Evolutionary conservation across 208 protist genomes (phyloP).

Genomic region (Crithidia acanthocephali): DNA sequence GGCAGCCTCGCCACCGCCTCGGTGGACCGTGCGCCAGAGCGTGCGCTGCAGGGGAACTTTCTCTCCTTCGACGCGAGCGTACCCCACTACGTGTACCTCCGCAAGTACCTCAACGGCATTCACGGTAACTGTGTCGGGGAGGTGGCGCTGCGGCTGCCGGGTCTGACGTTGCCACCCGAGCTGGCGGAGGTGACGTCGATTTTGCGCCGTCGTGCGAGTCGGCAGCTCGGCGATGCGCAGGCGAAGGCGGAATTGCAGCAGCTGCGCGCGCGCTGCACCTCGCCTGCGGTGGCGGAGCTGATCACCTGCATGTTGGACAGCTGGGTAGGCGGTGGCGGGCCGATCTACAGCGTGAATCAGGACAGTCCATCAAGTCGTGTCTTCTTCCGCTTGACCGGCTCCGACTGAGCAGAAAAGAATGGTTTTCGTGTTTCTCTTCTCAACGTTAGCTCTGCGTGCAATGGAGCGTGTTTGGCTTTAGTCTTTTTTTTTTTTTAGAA

Average conservation of each 20-base stretch:
- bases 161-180: constrained; percentile 50
- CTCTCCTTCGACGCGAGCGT: constrained; percentile 58
- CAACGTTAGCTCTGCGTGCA: no score
- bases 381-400: constrained; percentile 79
- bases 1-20: constrained; percentile 46
- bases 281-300: constrained; percentile 52
- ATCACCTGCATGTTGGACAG: constrained; percentile 55
- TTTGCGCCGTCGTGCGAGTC: constrained; percentile 29
- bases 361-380: constrained; percentile 40
- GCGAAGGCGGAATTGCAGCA: constrained; percentile 44
- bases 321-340: constrained; percentile 3
- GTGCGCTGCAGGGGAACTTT: constrained; percentile 49
- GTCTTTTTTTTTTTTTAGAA: constrained; percentile 10
- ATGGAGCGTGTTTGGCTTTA: not conserved
- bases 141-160: constrained; percentile 58
- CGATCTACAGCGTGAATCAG: not conserved
- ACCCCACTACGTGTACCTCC: constrained; percentile 65
- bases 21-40: constrained; percentile 64
- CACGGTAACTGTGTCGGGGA: constrained; percentile 52
- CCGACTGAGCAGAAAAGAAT: constrained; percentile 29
- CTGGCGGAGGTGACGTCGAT: constrained; percentile 47
- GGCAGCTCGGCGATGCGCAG: constrained; percentile 42
- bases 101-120: constrained; percentile 59
- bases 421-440: not conserved
- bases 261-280: constrained; percentile 42